phyloP scores from a whole-genome alignment of 495 filamentous ascomycete species.

The Pyrenula aspistea region DNA sequence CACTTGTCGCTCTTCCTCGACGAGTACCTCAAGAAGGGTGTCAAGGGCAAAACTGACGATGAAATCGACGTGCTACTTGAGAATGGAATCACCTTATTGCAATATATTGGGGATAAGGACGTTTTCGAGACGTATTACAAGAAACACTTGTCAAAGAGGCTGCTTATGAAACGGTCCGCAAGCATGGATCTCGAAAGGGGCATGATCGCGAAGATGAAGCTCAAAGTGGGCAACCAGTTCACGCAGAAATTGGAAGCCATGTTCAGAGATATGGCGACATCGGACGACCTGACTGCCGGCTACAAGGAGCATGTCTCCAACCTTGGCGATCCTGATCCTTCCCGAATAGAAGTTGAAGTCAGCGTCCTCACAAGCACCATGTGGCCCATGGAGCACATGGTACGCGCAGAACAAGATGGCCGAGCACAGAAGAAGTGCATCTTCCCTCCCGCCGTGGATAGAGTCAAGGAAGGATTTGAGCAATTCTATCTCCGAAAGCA shows the following conservation, averaged over 20 bases:
- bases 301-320: slow-evolving; percentile 59
- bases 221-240: slow-evolving; percentile 88
- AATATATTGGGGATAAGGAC: slow-evolving; percentile 85
- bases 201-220: slow-evolving; percentile 93
- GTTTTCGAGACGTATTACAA: slow-evolving; percentile 97
- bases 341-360: slow-evolving; percentile 65
- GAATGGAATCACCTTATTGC: slow-evolving; percentile 76
- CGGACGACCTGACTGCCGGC: slow-evolving; percentile 66
- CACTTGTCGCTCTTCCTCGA: slow-evolving; percentile 96
- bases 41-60: slow-evolving; percentile 81
- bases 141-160: slow-evolving; percentile 79
- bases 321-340: slow-evolving; percentile 51
- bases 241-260: slow-evolving; percentile 88
- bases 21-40: slow-evolving; percentile 86
- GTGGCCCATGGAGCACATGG: slow-evolving; percentile 86
- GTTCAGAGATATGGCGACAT: slow-evolving; percentile 95
- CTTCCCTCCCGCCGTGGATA: slow-evolving; percentile 66
- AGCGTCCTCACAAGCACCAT: slow-evolving; percentile 83
- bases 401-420: slow-evolving; percentile 38
- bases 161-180: slow-evolving; percentile 76
- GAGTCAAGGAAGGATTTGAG: slow-evolving; percentile 74
- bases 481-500: slow-evolving; percentile 82
- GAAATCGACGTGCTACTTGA: slow-evolving; percentile 84
- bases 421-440: slow-evolving; percentile 40
- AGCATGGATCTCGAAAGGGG: slow-evolving; percentile 86